Conservation (phyloP, 176 grass and related monocot genomes). For the Musa beccarii region DNA sequence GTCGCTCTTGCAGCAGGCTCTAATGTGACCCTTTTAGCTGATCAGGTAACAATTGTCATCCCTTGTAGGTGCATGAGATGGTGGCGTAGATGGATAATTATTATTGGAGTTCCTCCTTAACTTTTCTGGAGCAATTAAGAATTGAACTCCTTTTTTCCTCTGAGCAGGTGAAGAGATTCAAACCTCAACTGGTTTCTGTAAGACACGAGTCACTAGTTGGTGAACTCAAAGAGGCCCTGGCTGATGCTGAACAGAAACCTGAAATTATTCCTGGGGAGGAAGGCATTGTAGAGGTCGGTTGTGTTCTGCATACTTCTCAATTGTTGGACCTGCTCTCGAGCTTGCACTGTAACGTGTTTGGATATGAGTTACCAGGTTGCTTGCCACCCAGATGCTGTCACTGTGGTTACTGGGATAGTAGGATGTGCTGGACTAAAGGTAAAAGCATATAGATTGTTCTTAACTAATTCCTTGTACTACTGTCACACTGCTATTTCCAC, state of each 20-base stretch:
- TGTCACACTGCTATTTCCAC: too few species aligned
- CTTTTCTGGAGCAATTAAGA: background rate
- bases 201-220: conserved; percentile 63
- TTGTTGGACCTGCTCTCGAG: background rate
- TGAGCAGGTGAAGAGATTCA: conserved; percentile 81
- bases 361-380: conserved; percentile 50
- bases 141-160: background rate
- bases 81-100: conserved; percentile 1
- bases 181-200: conserved; percentile 78
- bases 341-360: background rate
- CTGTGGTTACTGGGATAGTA: conserved; percentile 95
- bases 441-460: conserved; percentile 1
- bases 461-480: background rate
- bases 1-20: conserved; percentile 98
- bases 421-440: conserved; percentile 97
- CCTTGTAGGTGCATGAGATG: background rate
- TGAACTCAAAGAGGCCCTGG: conserved; percentile 89
- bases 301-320: background rate
- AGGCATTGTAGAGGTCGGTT: conserved; percentile 68
- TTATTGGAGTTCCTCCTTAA: background rate
- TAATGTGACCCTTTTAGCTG: conserved; percentile 90
- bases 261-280: conserved; percentile 98
- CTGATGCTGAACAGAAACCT: conserved; percentile 79
- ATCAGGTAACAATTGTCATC: conserved; percentile 51
- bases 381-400: conserved; percentile 78